A percentile compares a stretch with the other conserved stretches of the same genome.
These are phyloP conservation scores for Thermothelomyces thermophilus DNA, from an alignment of 2,329 filamentous ascomycete genomes.

Conservation along the genomic window DNA sequence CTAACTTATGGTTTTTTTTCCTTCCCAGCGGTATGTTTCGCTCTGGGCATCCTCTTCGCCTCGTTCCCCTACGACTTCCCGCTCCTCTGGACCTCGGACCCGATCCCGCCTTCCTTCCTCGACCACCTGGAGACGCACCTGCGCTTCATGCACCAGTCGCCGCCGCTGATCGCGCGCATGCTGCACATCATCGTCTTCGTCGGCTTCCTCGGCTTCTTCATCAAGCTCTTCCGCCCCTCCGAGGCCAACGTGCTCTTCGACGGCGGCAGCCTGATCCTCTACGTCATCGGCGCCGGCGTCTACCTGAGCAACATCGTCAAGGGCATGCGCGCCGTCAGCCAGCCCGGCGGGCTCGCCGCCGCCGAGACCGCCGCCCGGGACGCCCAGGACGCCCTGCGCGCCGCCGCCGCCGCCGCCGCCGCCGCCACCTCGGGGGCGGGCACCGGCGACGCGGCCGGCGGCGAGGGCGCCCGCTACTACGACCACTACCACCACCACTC, in stretches of 20 bases:
- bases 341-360: constrained; percentile 9
- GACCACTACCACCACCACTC: constrained; percentile 25
- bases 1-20: not conserved
- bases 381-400: no score
- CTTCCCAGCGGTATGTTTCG: constrained; percentile 75
- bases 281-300: constrained; percentile 81
- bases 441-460: constrained; percentile 26
- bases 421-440: not conserved
- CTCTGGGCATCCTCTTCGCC: constrained; percentile 95
- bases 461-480: no score
- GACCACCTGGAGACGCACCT: constrained; percentile 84
- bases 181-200: constrained; percentile 88
- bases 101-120: constrained; percentile 62
- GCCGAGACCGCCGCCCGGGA: no score
- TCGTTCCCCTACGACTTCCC: constrained; percentile 94
- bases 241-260: constrained; percentile 96
- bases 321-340: constrained; percentile 74
- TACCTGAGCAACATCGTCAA: constrained; percentile 97
- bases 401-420: no score
- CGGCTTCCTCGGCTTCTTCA: constrained; percentile 80
- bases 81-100: constrained; percentile 69
- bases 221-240: constrained; percentile 88
- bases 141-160: constrained; percentile 82
- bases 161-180: constrained; percentile 85
- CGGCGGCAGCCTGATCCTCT: constrained; percentile 72